A percentile compares a stretch with the other conserved stretches of the same genome.
Conservation (phyloP, 2,329 filamentous ascomycete species). For the Colletotrichum eremochloae region DNA sequence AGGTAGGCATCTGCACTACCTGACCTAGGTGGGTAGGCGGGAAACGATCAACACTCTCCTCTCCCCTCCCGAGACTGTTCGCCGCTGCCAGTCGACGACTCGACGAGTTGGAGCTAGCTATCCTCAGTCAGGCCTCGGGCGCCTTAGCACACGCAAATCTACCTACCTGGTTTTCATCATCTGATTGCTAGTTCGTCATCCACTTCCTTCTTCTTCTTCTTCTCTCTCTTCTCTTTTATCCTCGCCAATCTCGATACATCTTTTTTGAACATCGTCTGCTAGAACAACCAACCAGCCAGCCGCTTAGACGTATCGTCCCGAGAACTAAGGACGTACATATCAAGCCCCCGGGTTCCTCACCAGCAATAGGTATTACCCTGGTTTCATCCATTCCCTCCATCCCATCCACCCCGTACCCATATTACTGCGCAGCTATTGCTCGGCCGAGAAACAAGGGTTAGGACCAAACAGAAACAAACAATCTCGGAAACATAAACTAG, state of each 20-base stretch:
- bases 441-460: conserved; percentile 28
- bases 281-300: neutral
- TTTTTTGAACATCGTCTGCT: neutral
- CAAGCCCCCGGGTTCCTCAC: neutral
- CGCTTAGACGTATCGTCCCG: conserved; percentile 7
- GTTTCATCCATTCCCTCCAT: neutral
- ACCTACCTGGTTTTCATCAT: conserved; percentile 32
- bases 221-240: neutral
- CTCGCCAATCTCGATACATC: neutral
- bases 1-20: too few species aligned
- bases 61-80: neutral
- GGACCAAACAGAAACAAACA: conserved; percentile 22
- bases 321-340: neutral
- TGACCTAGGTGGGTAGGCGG: neutral
- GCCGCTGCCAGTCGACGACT: neutral
- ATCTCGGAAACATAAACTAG: conserved; percentile 28
- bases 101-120: conserved; percentile 7
- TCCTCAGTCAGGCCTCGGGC: conserved; percentile 8
- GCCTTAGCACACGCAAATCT: conserved; percentile 27
- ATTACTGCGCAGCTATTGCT: conserved; percentile 1
- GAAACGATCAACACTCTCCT: conserved; percentile 15
- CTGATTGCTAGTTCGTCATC: conserved; percentile 31
- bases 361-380: neutral
- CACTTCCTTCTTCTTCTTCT: conserved; percentile 13
- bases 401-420: neutral